Evolutionary conservation across 2,329 filamentous ascomycete species (phyloP), one percentile per base, ranked within the genome.

Genomic region (Cryphonectria parasitica): DNA sequence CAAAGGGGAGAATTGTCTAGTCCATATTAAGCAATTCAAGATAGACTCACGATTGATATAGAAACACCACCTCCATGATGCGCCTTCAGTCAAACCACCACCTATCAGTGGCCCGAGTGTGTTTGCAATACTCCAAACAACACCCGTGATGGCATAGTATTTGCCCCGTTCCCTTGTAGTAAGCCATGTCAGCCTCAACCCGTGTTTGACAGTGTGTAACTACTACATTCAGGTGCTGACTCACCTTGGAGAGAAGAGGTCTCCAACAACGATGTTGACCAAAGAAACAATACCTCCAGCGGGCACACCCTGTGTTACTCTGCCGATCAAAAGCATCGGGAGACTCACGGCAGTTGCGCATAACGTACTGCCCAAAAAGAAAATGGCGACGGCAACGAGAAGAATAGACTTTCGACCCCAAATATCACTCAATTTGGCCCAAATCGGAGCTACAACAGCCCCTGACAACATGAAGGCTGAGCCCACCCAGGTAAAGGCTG

Each of bases 401-500:
- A 83, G 64, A 39, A 82, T 77, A 0, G 79, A 78, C 69, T 83
- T 83, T 11, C 82, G 78, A 3, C 82, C 82, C 80, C 80, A 83
- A 34, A 83, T 82, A 69, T 83, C 82, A n/a, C 77, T 79, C 63
- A 82, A 74, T 64, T 80, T 82, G 0, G 86, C 87, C 89, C 89
- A 91, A 67, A 89, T 85, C 1, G 89, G 88, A 0, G 83, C 84
- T 0, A 82, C 82, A 0, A 88, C 87, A 0, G 88, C 87, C 74
- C 87, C 87, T 15, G 88, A 88, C 8, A 91, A 85, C 0, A 91
- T 78, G 75, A 89, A 92, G 1, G 89, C 87, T 28, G 85, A 87
- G 0, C 89, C 89, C 66, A 92, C 88, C 90, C 89, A 91, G 25
- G 86, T 86, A 76, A 91, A 92, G 13, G 88, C 87, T 15, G 85